A percentile compares a stretch with the other conserved stretches of the same genome.
Evolutionary conservation across 78 protist species (phyloP).

Genomic region (Dictyostelium intermedium): DNA sequence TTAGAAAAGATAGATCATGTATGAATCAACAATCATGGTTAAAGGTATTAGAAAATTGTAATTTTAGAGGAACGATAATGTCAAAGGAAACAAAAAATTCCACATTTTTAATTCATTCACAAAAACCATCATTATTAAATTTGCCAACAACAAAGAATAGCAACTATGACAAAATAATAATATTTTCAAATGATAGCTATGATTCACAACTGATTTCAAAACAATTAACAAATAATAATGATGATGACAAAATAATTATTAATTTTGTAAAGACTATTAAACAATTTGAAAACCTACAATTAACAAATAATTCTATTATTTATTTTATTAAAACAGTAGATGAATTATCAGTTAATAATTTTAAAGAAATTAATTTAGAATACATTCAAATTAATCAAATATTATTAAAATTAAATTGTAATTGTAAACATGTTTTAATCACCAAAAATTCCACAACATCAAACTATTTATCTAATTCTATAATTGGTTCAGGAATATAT

Average conservation of each 20-base stretch:
- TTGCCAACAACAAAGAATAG: too few relatives aligned
- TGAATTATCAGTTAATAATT: not conserved
- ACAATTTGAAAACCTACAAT: too few relatives aligned
- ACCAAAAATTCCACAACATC: not conserved
- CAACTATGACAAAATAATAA: too few relatives aligned
- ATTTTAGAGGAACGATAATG: not conserved
- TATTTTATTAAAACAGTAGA: not conserved
- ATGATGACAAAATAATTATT: too few relatives aligned
- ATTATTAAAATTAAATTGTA: not conserved
- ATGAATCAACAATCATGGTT: not conserved
- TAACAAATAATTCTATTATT: not conserved
- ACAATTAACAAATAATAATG: too few relatives aligned
- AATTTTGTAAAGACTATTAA: too few relatives aligned
- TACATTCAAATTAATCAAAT: constrained; percentile 33
- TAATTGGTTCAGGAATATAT: not conserved
- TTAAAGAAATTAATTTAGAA: not conserved
- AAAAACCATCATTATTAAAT: constrained; percentile 14
- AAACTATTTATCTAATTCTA: not conserved
- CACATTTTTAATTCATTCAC: constrained; percentile 20
- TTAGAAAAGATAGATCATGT: not conserved
- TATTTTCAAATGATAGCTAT: too few relatives aligned
- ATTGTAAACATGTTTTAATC: not conserved
- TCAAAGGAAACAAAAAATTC: not conserved
- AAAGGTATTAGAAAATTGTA: not conserved
- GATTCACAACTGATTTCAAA: too few relatives aligned